Evolutionary conservation across 257 asterid species (phyloP).

Genomic region (Przewalskia tangutica): DNA sequence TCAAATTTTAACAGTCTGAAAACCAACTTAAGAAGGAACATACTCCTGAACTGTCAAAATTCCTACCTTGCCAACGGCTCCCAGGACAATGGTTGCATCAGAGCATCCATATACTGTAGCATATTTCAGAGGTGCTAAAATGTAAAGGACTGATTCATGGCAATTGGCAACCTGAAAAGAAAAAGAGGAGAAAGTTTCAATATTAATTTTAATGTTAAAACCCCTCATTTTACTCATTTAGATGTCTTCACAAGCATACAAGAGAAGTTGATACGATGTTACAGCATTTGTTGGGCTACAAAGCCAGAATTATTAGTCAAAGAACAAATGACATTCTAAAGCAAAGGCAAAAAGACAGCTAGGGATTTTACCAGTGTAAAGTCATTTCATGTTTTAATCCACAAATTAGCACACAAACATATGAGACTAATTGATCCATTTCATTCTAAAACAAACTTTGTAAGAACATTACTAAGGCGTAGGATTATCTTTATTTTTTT

Average conservation of each 20-base stretch:
- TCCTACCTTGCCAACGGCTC: constrained; percentile 94
- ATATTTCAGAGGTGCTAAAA: constrained; percentile 78
- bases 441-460: not conserved
- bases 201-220: not conserved
- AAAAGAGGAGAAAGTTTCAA: not conserved
- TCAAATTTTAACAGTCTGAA: not conserved
- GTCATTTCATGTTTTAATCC: not conserved
- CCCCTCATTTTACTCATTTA: not conserved
- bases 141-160: constrained; percentile 86
- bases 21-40: not conserved
- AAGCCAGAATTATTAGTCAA: not conserved
- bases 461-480: not conserved
- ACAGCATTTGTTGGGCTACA: not conserved
- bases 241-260: not conserved
- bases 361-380: not conserved
- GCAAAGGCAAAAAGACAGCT: not conserved
- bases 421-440: not conserved
- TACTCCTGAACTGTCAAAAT: not conserved
- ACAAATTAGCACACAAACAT: not conserved
- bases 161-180: constrained; percentile 70
- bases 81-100: constrained; percentile 86
- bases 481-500: not conserved
- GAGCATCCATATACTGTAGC: constrained; percentile 92
- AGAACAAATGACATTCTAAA: not conserved
- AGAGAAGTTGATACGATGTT: not conserved